Evolutionary conservation across 441 rosid genomes (phyloP).

Genomic region (Aquilaria agallochum): DNA sequence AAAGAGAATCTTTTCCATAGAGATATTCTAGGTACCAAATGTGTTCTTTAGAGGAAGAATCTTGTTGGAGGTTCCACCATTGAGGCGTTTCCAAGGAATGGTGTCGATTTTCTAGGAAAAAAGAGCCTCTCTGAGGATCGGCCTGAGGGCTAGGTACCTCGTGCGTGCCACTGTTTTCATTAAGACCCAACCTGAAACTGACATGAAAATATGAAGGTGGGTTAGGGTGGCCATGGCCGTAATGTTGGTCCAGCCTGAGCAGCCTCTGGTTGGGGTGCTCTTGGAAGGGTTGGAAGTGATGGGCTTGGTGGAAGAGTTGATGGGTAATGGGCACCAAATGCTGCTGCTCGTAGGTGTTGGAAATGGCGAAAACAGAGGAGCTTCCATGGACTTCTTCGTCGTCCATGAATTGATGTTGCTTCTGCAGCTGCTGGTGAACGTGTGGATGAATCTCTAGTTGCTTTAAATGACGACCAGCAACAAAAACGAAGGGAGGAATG

Average conservation of each 20-base stretch:
- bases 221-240: constrained; percentile 7
- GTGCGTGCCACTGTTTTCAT: constrained; percentile 16
- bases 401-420: constrained; percentile 8
- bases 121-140: constrained; percentile 6
- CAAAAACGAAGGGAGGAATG: no score
- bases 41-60: constrained; percentile 28
- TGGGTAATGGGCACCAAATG: constrained; percentile 11
- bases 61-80: constrained; percentile 32
- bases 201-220: constrained; percentile 15
- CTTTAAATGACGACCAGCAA: no score
- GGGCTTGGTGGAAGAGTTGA: constrained; percentile 20
- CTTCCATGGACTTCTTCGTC: constrained; percentile 11
- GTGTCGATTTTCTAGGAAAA: constrained; percentile 17
- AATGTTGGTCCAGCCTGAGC: background rate
- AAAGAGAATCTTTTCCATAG: background rate
- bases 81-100: constrained; percentile 20
- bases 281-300: constrained; percentile 23
- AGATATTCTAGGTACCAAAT: constrained; percentile 30
- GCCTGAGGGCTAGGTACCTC: constrained; percentile 12
- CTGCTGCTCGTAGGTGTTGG: constrained; percentile 13
- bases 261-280: constrained; percentile 7
- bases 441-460: background rate
- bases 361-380: constrained; percentile 21
- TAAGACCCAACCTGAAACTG: constrained; percentile 36
- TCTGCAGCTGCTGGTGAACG: constrained; percentile 10